These are phyloP conservation scores for Phytophthora syringae DNA, from an alignment of 352 stramenopile genomes.

Conservation along the genomic window DNA sequence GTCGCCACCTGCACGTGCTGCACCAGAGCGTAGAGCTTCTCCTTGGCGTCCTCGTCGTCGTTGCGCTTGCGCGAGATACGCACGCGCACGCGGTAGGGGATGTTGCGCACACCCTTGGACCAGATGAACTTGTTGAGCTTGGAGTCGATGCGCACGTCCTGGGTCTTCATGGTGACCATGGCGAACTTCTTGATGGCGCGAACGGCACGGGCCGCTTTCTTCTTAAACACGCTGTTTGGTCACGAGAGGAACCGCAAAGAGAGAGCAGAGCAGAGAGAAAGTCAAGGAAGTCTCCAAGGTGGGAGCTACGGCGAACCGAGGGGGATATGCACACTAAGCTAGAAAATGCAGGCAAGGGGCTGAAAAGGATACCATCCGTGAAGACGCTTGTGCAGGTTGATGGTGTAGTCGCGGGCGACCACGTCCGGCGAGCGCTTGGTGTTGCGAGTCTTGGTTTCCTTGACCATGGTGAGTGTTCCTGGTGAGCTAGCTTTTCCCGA, in stretches of 20 bases:
- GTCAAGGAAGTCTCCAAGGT: conserved; percentile 91
- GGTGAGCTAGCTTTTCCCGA: conserved; percentile 56
- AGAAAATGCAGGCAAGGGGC: conserved; percentile 37
- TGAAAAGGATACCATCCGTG: conserved; percentile 92
- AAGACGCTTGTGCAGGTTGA: conserved; percentile 98
- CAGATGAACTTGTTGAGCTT: conserved; percentile 99
- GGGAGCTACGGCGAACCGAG: conserved; percentile 74
- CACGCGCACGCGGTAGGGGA: conserved; percentile 97
- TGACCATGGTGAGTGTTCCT: conserved; percentile 77
- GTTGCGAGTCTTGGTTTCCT: conserved; percentile 88
- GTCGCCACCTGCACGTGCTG: conserved; percentile 96
- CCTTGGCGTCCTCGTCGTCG: conserved; percentile 98
- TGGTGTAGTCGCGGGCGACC: conserved; percentile 98
- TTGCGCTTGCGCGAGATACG: conserved; percentile 98
- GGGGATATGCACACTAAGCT: conserved; percentile 18
- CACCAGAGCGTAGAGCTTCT: conserved; percentile 99
- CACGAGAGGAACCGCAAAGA: conserved; percentile 24
- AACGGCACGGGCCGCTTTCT: conserved; percentile 97
- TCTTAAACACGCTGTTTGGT: conserved; percentile 94
- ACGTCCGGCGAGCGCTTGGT: conserved; percentile 93
- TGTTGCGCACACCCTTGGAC: conserved; percentile 97
- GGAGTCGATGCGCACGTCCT: conserved; percentile 96
- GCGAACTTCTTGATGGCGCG: conserved; percentile 99
- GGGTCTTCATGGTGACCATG: conserved; percentile 97
- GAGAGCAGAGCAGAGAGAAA: conserved; percentile 42